These are phyloP conservation scores for Paraleonurus japonicus DNA, from an alignment of 257 asterid genomes.

Conservation along the genomic window DNA sequence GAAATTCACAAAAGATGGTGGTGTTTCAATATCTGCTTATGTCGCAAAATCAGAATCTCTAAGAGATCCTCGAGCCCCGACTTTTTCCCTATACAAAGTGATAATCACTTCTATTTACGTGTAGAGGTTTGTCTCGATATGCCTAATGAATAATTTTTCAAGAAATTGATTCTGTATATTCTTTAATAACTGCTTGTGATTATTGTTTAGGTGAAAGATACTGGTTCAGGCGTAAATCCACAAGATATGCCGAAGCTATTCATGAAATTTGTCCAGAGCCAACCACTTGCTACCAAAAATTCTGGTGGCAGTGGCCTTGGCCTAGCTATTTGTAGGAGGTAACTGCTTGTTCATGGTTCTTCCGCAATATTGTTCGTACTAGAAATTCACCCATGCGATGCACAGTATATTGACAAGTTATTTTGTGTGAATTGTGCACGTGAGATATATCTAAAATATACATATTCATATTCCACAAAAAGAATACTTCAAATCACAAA, in stretches of 20 bases:
- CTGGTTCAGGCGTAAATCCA: constrained; percentile 84
- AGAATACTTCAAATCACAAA: too few species aligned
- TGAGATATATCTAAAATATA: too few species aligned
- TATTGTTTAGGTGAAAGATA: constrained; percentile 79
- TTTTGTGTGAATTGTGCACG: too few species aligned
- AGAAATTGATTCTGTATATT: background rate
- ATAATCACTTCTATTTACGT: constrained; percentile 78
- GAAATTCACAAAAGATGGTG: constrained; percentile 91
- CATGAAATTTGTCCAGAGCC: constrained; percentile 83
- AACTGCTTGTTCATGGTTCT: constrained; percentile 17
- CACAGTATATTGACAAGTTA: too few species aligned
- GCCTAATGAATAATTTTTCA: background rate
- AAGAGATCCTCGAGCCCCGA: constrained; percentile 79
- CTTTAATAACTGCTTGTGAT: background rate
- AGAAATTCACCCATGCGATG: too few species aligned
- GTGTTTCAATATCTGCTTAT: constrained; percentile 68
- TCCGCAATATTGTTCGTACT: background rate
- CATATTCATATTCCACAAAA: too few species aligned
- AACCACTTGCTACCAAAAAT: constrained; percentile 62
- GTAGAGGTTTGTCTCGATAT: constrained; percentile 66
- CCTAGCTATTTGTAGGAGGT: constrained; percentile 94
- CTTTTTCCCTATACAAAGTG: constrained; percentile 67
- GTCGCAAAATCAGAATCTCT: constrained; percentile 74
- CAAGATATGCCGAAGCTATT: constrained; percentile 87
- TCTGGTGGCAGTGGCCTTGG: constrained; percentile 95